Evolutionary conservation across 2,329 filamentous ascomycete species (phyloP).

Genomic region (Alternaria tenuissima): DNA sequence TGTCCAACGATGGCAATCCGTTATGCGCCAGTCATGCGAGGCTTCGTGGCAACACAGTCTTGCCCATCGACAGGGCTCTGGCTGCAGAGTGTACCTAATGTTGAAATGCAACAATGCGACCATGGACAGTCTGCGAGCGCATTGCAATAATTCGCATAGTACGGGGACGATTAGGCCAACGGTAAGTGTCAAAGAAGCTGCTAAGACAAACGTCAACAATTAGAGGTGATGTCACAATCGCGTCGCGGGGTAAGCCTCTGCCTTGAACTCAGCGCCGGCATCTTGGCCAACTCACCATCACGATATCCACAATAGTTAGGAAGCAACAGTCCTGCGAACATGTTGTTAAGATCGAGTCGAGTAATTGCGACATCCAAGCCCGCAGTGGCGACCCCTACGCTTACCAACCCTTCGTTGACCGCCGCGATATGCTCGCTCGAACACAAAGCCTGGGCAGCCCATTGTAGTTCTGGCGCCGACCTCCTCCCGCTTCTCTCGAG

Average conservation of each 20-base stretch:
- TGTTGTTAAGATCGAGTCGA: neutral
- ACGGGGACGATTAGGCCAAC: neutral
- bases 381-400: conserved; percentile 21
- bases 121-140: neutral
- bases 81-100: neutral
- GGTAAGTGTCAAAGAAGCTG: neutral
- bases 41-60: neutral
- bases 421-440: conserved; percentile 39
- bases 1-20: neutral
- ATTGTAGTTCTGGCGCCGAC: conserved; percentile 42
- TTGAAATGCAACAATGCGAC: neutral
- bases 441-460: conserved; percentile 49
- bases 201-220: neutral
- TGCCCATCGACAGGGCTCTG: neutral
- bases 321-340: neutral
- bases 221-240: conserved; percentile 18
- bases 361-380: neutral
- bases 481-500: conserved; percentile 45
- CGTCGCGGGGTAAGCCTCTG: conserved; percentile 19
- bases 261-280: neutral
- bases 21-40: conserved; percentile 4
- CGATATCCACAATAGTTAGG: neutral
- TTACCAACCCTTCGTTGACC: conserved; percentile 35
- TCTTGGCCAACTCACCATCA: neutral
- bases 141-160: neutral